These are phyloP conservation scores for Sugiyamaella pinicola DNA, from an alignment of 1,139 yeast genomes.

Conservation along the genomic window DNA sequence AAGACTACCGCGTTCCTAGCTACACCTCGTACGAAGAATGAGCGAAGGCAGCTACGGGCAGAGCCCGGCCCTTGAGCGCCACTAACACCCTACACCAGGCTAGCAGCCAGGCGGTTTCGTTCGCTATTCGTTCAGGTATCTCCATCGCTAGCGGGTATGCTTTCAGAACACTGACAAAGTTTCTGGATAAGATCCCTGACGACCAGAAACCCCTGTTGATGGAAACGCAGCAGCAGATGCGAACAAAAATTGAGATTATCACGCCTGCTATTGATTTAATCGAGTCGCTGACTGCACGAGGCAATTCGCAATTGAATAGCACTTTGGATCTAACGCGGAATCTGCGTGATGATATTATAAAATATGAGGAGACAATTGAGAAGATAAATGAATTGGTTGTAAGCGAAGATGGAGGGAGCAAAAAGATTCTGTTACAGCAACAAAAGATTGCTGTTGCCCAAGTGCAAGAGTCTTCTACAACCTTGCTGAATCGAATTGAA, in stretches of 20 bases:
- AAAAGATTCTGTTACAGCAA: constrained; percentile 32
- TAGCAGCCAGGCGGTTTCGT: constrained; percentile 75
- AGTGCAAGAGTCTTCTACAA: constrained; percentile 55
- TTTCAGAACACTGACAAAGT: constrained; percentile 60
- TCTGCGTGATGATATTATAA: constrained; percentile 60
- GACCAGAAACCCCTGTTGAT: constrained; percentile 53
- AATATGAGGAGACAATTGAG: constrained; percentile 56
- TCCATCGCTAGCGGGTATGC: constrained; percentile 79
- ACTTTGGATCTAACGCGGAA: constrained; percentile 60
- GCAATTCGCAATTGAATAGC: constrained; percentile 64
- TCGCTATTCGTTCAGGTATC: constrained; percentile 77
- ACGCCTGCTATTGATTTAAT: constrained; percentile 72
- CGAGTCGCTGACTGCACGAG: constrained; percentile 68
- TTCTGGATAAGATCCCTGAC: constrained; percentile 63
- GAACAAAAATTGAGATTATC: constrained; percentile 63
- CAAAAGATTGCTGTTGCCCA: constrained; percentile 50
- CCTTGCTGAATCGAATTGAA: constrained; percentile 57
- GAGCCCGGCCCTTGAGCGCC: not conserved
- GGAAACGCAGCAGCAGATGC: constrained; percentile 50
- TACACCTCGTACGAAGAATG: no score
- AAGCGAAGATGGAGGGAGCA: not conserved
- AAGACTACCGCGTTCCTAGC: not conserved
- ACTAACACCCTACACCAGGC: constrained; percentile 48
- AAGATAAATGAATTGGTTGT: constrained; percentile 31
- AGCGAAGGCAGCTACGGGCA: not conserved